Evolutionary conservation across 768 basidiomycete genomes (phyloP).

Genomic region (Hydnomerulius pinastri): DNA sequence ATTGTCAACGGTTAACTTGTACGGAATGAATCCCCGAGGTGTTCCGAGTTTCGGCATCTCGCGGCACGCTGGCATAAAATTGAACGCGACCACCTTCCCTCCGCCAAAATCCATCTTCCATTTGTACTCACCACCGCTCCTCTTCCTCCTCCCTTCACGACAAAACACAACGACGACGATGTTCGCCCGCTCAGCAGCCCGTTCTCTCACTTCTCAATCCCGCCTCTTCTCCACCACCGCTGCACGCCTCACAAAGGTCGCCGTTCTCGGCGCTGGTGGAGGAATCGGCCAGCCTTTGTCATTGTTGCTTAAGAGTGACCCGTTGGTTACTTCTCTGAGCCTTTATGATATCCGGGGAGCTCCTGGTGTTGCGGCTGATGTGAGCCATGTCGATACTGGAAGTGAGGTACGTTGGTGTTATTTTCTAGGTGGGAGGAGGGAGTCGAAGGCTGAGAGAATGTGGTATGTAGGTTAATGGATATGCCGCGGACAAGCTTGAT

Average conservation of each 20-base stretch:
- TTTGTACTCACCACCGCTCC: too few species aligned
- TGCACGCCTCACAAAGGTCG: slow-evolving; percentile 80
- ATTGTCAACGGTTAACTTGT: too few species aligned
- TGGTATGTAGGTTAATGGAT: slow-evolving; percentile 68
- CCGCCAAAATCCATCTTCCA: too few species aligned
- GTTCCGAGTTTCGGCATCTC: too few species aligned
- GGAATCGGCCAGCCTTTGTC: slow-evolving; percentile 98
- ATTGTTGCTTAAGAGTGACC: slow-evolving; percentile 85
- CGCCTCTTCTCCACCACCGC: slow-evolving; percentile 79
- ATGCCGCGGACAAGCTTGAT: slow-evolving; percentile 84
- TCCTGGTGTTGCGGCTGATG: slow-evolving; percentile 92
- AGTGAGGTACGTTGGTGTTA: slow-evolving; percentile 64
- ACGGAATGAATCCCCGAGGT: too few species aligned
- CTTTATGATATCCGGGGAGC: slow-evolving; percentile 42
- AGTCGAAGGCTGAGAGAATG: slow-evolving; percentile 4
- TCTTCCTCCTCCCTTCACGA: slow-evolving; percentile 5
- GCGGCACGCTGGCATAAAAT: too few species aligned
- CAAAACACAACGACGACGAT: slow-evolving; percentile 42
- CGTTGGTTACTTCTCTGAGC: slow-evolving; percentile 80
- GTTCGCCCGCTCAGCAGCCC: slow-evolving; percentile 66
- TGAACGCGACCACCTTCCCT: too few species aligned
- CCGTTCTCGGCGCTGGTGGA: slow-evolving; percentile 97
- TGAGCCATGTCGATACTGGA: slow-evolving; percentile 91
- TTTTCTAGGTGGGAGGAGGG: background rate
- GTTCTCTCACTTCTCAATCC: slow-evolving; percentile 53